Conservation (phyloP, 164 flowering plant species). For the Santalum album region DNA sequence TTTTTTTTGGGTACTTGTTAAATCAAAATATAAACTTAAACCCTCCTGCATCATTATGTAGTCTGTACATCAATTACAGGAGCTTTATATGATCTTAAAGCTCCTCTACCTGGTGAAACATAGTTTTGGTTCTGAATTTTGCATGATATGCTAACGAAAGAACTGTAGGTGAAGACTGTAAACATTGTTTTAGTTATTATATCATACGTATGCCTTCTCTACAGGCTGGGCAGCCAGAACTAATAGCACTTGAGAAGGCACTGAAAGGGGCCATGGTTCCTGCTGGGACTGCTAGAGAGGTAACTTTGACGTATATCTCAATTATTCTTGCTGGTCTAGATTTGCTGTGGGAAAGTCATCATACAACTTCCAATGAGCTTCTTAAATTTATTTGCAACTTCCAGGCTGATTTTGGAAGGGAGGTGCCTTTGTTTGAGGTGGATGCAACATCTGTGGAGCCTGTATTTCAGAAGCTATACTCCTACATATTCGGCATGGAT, state of each 20-base stretch:
- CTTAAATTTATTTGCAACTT: constrained; percentile 4
- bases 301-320: constrained; percentile 9
- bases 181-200: not conserved
- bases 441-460: constrained; percentile 80
- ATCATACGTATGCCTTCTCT: constrained; percentile 1
- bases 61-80: too few species aligned
- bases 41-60: too few species aligned
- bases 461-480: constrained; percentile 65
- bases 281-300: constrained; percentile 91
- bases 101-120: not conserved
- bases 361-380: constrained; percentile 1
- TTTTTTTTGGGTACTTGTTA: too few species aligned
- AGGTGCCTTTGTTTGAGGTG: constrained; percentile 82
- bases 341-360: not conserved
- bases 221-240: constrained; percentile 83
- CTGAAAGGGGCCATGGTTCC: constrained; percentile 78
- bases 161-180: too few species aligned
- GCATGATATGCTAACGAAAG: not conserved
- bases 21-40: too few species aligned
- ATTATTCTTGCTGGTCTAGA: not conserved
- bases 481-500: constrained; percentile 69
- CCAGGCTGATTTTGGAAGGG: constrained; percentile 84
- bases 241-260: constrained; percentile 81
- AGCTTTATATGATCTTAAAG: not conserved
- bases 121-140: not conserved